Conservation (phyloP, 768 basidiomycete genomes). For the Cystofilobasidium ferigula region DNA sequence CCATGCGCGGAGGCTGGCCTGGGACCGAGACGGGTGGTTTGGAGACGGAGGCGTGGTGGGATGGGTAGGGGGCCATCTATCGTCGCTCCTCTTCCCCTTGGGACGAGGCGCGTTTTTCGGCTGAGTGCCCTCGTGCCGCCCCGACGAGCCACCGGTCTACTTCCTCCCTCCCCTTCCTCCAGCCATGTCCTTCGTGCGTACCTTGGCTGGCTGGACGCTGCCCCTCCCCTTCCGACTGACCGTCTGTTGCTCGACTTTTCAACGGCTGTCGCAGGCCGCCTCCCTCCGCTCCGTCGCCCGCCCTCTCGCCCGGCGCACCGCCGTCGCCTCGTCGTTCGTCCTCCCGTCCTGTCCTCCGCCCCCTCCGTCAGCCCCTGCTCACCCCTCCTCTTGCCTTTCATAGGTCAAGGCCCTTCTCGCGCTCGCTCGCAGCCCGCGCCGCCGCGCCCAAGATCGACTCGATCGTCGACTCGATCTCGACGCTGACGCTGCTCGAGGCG, state of each 20-base stretch:
- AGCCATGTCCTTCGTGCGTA: conserved; percentile 18
- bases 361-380: background rate
- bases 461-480: conserved; percentile 88
- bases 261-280: background rate
- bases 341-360: too few species aligned
- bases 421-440: conserved; percentile 13
- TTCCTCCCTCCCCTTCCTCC: background rate
- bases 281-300: conserved; percentile 11
- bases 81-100: too few species aligned
- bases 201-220: background rate
- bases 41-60: too few species aligned
- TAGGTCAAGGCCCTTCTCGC: conserved; percentile 16
- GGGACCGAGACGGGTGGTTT: too few species aligned
- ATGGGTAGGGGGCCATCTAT: too few species aligned
- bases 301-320: background rate
- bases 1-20: background rate
- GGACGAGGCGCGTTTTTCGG: too few species aligned
- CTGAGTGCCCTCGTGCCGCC: background rate
- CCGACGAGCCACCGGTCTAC: background rate
- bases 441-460: conserved; percentile 55
- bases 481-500: conserved; percentile 79
- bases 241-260: background rate
- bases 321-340: background rate
- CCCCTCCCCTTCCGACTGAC: background rate
- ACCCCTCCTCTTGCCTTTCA: too few species aligned